Conservation (phyloP, 2,329 filamentous ascomycete species). For the Cladosporium sp. region DNA sequence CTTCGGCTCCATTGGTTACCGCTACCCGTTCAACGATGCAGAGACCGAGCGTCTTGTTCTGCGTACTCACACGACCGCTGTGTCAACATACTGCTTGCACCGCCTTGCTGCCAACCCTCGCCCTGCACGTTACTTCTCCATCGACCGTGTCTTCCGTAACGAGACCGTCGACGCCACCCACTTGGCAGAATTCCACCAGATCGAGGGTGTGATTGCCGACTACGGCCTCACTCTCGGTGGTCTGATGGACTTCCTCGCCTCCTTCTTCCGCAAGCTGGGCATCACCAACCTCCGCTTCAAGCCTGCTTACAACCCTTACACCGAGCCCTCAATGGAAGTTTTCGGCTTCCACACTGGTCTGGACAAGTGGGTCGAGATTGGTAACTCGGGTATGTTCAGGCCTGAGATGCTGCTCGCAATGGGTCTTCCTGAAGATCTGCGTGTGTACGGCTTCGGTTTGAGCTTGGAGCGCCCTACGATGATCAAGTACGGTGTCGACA, state of each 20-base stretch:
- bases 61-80: constrained; percentile 91
- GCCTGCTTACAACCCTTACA: constrained; percentile 93
- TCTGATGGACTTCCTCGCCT: constrained; percentile 88
- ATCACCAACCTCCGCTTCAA: constrained; percentile 87
- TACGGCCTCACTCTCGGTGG: constrained; percentile 89
- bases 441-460: constrained; percentile 91
- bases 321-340: constrained; percentile 96
- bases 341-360: constrained; percentile 91
- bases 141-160: constrained; percentile 96
- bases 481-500: constrained; percentile 79
- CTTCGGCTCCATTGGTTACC: constrained; percentile 92
- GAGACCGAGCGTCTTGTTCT: constrained; percentile 85
- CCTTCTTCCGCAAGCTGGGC: constrained; percentile 96
- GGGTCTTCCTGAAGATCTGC: constrained; percentile 86
- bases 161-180: constrained; percentile 97
- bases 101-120: constrained; percentile 79
- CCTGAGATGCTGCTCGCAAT: constrained; percentile 96
- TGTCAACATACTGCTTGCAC: constrained; percentile 86
- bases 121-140: constrained; percentile 94
- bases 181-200: constrained; percentile 96
- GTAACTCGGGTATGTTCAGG: constrained; percentile 97
- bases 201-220: constrained; percentile 97
- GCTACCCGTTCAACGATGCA: constrained; percentile 86
- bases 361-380: constrained; percentile 91
- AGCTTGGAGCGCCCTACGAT: constrained; percentile 92